A percentile compares a stretch with the other conserved stretches of the same genome.
Conservation (phyloP, 176 grass and related monocot species). For the Ampelocalamus luodianensis region DNA sequence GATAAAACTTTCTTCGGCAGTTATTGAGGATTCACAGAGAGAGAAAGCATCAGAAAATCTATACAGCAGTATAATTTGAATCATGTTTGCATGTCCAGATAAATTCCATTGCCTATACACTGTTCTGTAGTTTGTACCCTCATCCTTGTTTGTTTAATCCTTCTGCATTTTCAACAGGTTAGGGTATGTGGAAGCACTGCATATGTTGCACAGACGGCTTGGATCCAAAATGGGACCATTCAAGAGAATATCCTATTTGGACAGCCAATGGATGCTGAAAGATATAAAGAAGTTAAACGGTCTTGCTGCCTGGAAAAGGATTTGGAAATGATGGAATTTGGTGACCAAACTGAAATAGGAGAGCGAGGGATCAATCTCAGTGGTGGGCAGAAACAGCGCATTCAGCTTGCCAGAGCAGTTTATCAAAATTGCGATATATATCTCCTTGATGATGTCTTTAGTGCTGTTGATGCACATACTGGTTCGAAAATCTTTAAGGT, state of each 20-base stretch:
- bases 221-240: constrained; percentile 71
- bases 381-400: constrained; percentile 69
- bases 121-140: no score
- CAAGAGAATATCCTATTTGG: constrained; percentile 71
- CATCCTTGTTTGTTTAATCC: no score
- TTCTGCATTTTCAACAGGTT: constrained; percentile 34
- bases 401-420: constrained; percentile 66
- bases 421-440: constrained; percentile 72
- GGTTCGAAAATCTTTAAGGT: constrained; percentile 26
- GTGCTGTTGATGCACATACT: constrained; percentile 66
- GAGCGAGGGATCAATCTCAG: constrained; percentile 74
- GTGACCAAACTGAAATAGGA: constrained; percentile 72
- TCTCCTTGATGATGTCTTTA: constrained; percentile 73
- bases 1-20: no score
- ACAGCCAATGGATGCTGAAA: constrained; percentile 48
- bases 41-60: no score
- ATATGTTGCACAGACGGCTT: constrained; percentile 66
- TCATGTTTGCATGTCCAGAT: no score
- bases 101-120: no score
- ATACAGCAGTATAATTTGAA: no score
- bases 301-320: constrained; percentile 61
- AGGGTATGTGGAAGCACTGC: constrained; percentile 63
- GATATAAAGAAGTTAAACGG: constrained; percentile 55
- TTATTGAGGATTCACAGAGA: no score
- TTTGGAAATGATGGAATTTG: constrained; percentile 41